phyloP scores from a whole-genome alignment of 306 rosid species.

The Gastrolobium villosum region DNA sequence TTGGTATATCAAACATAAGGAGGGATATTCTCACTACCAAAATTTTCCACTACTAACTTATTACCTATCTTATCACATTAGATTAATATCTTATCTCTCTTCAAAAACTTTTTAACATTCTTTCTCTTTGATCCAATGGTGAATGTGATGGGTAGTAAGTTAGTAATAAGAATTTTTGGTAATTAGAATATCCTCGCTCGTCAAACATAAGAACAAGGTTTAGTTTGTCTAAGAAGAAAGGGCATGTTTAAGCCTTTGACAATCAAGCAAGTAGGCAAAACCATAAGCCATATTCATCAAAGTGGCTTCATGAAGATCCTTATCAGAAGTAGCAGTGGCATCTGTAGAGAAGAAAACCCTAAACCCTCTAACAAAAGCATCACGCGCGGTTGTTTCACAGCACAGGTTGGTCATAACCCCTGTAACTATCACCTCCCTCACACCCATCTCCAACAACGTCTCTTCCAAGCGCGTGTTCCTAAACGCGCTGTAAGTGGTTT shows the following conservation, averaged over 20 bases:
- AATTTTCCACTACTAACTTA: too few relatives aligned
- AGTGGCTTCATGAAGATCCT: slow-evolving; percentile 74
- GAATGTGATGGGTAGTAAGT: too few relatives aligned
- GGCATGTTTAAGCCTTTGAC: slow-evolving; percentile 49
- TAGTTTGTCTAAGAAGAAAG: neutral
- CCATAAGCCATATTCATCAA: slow-evolving; percentile 80
- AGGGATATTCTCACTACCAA: too few relatives aligned
- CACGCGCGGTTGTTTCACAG: slow-evolving; percentile 90
- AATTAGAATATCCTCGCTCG: too few relatives aligned
- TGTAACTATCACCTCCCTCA: slow-evolving; percentile 75
- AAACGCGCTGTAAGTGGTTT: slow-evolving; percentile 75
- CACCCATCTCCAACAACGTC: slow-evolving; percentile 59
- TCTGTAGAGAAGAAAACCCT: slow-evolving; percentile 80
- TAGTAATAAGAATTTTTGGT: too few relatives aligned
- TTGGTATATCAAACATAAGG: too few relatives aligned
- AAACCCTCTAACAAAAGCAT: slow-evolving; percentile 68
- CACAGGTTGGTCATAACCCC: slow-evolving; percentile 83
- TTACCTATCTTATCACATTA: too few relatives aligned
- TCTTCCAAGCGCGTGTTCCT: slow-evolving; percentile 61
- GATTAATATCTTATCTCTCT: too few relatives aligned
- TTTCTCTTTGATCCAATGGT: too few relatives aligned
- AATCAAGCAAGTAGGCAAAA: slow-evolving; percentile 73
- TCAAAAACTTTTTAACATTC: too few relatives aligned
- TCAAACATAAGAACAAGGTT: too few relatives aligned
- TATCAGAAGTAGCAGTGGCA: slow-evolving; percentile 66